Base-by-base conservation (phyloP, 208 protist genomes). In the Acanthamoeba castellanii region DNA sequence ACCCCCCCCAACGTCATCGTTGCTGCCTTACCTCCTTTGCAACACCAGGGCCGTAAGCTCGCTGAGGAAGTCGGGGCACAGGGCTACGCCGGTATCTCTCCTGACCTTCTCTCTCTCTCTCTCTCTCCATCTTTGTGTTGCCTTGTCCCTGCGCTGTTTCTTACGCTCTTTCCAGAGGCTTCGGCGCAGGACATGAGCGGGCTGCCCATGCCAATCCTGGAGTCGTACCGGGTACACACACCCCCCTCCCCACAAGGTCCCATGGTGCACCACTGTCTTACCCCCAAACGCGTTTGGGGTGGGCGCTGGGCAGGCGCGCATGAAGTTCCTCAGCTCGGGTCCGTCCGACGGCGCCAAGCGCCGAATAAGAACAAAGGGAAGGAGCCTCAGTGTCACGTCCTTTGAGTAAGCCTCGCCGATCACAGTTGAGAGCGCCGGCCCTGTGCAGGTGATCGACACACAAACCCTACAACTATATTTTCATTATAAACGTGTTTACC, bases 341-440 rank as follows among this genome's bases (percentile, higher is more conserved):
- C 57, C 57, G 8, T 61, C 57, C 18, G 57, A 61, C 47, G 47
- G 47, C 47, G 1, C 47, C 47, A 52, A 52, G 47, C 47, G 47
- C 47, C 47, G 47, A 18, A 52, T 59, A 7, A 22, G 55, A 59
- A 59, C 55, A 59, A 59, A 59, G 18, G 57, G 57, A 25, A 61
- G 22, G 20, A 59, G 55, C 16, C 18, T 25, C 57, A 25, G 57
- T 18, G 47, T 52, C 22, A 27, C 52, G 11, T 14, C 37, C 72
- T 93, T 98, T 96, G 68, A 61, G 7, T 61, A 25, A 61, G 57
- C 22, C 45, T 11, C 45, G 45, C 45, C 13, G 45, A 14, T 42
- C 37, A 42, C n/a, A n/a, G n/a, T n/a, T n/a, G n/a, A n/a, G n/a
- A n/a, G n/a, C n/a, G n/a, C n/a, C n/a, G n/a, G n/a, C n/a, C n/a